Evolutionary conservation across 768 basidiomycete species (phyloP).

Genomic region (Rhodotorula toruloides): DNA sequence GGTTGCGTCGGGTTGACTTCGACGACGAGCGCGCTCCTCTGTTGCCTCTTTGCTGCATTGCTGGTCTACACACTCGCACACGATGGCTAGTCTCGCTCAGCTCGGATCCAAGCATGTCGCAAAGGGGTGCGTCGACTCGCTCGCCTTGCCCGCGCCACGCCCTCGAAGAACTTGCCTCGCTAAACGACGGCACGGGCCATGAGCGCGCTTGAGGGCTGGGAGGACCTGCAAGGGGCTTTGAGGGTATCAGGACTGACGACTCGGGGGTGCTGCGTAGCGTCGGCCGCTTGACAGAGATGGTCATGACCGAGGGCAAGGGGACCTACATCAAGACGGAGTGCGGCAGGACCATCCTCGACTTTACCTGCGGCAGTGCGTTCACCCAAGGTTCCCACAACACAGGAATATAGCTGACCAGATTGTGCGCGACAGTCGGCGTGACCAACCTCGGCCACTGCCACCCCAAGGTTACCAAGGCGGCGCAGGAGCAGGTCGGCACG

Average conservation of each 20-base stretch:
- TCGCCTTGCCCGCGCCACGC: too few species aligned
- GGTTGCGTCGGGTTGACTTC: too few species aligned
- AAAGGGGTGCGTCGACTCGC: slow-evolving; percentile 9
- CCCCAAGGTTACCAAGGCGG: slow-evolving; percentile 76
- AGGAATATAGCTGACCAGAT: too few species aligned
- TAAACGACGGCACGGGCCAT: neutral
- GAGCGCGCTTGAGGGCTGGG: neutral
- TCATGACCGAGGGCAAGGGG: slow-evolving; percentile 33
- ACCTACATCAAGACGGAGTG: slow-evolving; percentile 50
- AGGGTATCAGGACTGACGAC: neutral
- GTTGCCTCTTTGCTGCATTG: too few species aligned
- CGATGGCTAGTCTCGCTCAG: neutral
- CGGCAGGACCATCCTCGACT: slow-evolving; percentile 71
- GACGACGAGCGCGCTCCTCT: too few species aligned
- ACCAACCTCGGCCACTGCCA: slow-evolving; percentile 83
- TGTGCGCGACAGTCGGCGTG: slow-evolving; percentile 56
- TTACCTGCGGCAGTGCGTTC: slow-evolving; percentile 63
- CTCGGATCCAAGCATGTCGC: slow-evolving; percentile 35
- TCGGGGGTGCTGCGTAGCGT: neutral
- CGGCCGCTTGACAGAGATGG: slow-evolving; percentile 33
- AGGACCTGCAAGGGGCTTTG: neutral
- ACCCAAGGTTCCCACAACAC: neutral
- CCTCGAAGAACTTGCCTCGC: neutral
- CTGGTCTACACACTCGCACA: too few species aligned
- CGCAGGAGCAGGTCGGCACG: slow-evolving; percentile 77